Base-by-base conservation (phyloP, 805 yeast species). In the Yueomyces sp. region DNA sequence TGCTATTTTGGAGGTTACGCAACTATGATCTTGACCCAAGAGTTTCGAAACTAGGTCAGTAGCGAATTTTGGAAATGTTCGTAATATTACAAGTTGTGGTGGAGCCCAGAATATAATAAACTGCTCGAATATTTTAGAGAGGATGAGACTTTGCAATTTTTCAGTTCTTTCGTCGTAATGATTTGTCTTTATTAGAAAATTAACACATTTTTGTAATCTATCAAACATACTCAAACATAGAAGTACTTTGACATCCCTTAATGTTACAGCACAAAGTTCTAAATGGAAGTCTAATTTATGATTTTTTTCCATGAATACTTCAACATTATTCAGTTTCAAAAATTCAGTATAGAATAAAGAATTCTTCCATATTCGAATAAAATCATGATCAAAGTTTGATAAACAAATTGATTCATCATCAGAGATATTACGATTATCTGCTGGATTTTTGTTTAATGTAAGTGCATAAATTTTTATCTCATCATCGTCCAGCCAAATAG, bases 31-130 rank as follows among this genome's bases (percentile, higher is more conserved):
- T 41, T 49, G 49, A 5, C 46, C 48, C 2, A 52, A 48, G 12
- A 48, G 36, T 6, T 44, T 41, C 26, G 39, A 37, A 3, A 53
- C 53, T 7, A 52, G 28, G 3, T 59, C 52, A n/a, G 64, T 47
- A 5, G 67, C 52, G 3, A 48, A 44, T 1, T 46, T 36, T 0
- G 85, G 82, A 42, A 72, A 68, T 29, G 73, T 56, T 3, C 46
- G 50, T 3, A 57, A 48, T 2, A 79, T 61, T 0, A 80, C 74
- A 3, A 63, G 53, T 36, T 71, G 67, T 0, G 86, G 86, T 1
- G 81, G 73, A 0, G 85, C 83, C 53, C 78, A 62, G 43, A 66
- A 76, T 28, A 72, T 72, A 4, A 69, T 69, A 43, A 79, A 77
- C 19, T 69, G 53, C 4, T 50, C 48, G 28, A 58, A 58, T 4